phyloP scores from a whole-genome alignment of 495 filamentous ascomycete species.

The Aspergillus hancockii region DNA sequence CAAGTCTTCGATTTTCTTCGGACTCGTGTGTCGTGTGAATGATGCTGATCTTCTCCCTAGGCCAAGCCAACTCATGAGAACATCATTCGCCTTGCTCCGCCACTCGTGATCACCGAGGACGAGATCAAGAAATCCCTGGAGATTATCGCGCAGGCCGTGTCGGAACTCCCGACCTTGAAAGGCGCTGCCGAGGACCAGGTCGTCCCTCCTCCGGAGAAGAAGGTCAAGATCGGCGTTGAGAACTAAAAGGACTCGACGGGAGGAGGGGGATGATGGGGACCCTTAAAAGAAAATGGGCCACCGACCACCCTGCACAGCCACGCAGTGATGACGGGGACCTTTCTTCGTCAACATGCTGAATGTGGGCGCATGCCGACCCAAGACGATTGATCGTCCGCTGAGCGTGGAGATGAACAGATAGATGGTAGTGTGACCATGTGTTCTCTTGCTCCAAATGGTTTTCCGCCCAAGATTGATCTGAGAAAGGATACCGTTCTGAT shows the following conservation, averaged over 20 bases:
- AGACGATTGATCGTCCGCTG: neutral
- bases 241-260: slow-evolving; percentile 31
- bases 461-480: neutral
- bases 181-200: slow-evolving; percentile 47
- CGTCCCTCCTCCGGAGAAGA: slow-evolving; percentile 51
- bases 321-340: neutral
- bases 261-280: neutral
- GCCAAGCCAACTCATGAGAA: slow-evolving; percentile 99
- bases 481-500: neutral
- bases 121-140: slow-evolving; percentile 50
- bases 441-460: neutral
- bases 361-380: neutral
- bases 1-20: neutral
- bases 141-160: slow-evolving; percentile 51
- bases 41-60: slow-evolving; percentile 50
- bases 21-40: neutral
- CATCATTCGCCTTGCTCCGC: slow-evolving; percentile 71
- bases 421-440: neutral
- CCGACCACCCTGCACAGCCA: neutral
- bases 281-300: neutral
- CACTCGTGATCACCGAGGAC: slow-evolving; percentile 57
- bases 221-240: slow-evolving; percentile 51
- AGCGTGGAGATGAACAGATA: neutral
- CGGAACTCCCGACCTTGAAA: slow-evolving; percentile 51
- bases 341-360: neutral